phyloP scores from a whole-genome alignment of 306 rosid genomes.

The Citrullus amarus region DNA sequence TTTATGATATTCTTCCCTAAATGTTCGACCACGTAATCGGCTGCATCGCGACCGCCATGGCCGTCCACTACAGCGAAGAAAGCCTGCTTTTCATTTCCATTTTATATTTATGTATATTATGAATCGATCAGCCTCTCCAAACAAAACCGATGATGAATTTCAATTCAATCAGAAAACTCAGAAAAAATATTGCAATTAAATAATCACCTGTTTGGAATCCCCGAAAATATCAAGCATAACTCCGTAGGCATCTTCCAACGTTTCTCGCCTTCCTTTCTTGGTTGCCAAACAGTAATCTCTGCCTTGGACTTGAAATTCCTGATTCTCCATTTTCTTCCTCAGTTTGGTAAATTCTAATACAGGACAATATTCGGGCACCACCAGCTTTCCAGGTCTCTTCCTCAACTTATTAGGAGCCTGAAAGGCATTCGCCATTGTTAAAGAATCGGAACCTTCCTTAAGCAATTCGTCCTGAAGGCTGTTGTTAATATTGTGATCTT shows the following conservation, averaged over 20 bases:
- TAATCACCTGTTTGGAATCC: slow-evolving; percentile 26
- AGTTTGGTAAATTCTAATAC: slow-evolving; percentile 9
- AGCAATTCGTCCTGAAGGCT: not conserved
- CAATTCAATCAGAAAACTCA: not conserved
- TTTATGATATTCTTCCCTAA: slow-evolving; percentile 28
- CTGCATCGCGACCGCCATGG: slow-evolving; percentile 32
- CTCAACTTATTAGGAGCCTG: not conserved
- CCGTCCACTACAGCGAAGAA: slow-evolving; percentile 32
- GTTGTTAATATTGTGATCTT: no score
- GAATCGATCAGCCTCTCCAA: not conserved
- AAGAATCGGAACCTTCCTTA: not conserved
- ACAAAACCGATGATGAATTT: not conserved
- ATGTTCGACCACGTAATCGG: slow-evolving; percentile 27
- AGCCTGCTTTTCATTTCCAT: slow-evolving; percentile 13
- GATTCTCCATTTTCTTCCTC: slow-evolving; percentile 11
- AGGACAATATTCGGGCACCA: slow-evolving; percentile 18
- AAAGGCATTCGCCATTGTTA: not conserved
- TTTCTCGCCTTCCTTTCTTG: slow-evolving; percentile 27
- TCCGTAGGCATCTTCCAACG: slow-evolving; percentile 27
- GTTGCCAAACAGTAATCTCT: slow-evolving; percentile 24
- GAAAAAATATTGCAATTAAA: not conserved
- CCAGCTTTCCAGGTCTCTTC: slow-evolving; percentile 22
- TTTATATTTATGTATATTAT: not conserved
- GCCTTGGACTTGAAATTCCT: slow-evolving; percentile 23
- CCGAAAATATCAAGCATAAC: slow-evolving; percentile 21